Conservation (phyloP, 2,329 filamentous ascomycete species). For the Aspergillus chevalieri region DNA sequence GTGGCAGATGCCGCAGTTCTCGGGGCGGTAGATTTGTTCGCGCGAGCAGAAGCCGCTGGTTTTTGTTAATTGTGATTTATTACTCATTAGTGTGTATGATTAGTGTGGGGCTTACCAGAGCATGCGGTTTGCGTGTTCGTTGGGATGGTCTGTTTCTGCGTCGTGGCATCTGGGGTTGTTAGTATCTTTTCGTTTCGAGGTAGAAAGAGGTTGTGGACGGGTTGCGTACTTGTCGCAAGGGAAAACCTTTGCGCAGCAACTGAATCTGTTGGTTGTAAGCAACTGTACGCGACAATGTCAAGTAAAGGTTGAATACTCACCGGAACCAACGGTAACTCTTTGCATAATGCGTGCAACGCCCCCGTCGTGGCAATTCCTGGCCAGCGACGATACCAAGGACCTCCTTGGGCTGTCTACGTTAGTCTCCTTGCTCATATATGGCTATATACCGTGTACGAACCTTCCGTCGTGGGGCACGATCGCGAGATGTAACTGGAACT, state of each 20-base stretch:
- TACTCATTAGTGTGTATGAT: too few relatives aligned
- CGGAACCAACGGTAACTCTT: conserved; percentile 54
- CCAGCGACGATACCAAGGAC: conserved; percentile 51
- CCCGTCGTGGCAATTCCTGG: conserved; percentile 48
- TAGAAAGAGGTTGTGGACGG: not conserved
- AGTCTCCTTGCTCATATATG: not conserved
- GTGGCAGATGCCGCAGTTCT: conserved; percentile 70
- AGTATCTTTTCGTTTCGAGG: not conserved
- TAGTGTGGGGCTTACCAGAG: conserved; percentile 50
- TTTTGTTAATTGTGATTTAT: not conserved
- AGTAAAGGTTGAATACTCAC: conserved; percentile 21
- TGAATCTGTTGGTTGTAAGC: conserved; percentile 39
- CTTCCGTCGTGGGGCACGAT: conserved; percentile 30
- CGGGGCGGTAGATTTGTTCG: conserved; percentile 72
- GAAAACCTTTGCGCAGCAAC: conserved; percentile 53
- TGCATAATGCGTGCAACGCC: conserved; percentile 49
- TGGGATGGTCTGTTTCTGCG: conserved; percentile 60
- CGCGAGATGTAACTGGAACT: conserved; percentile 21
- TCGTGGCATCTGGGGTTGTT: conserved; percentile 61
- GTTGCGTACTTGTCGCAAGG: conserved; percentile 48
- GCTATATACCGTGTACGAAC: conserved; percentile 18
- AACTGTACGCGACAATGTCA: not conserved
- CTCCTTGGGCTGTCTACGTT: conserved; percentile 38
- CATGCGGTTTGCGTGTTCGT: conserved; percentile 80
- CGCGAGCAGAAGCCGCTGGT: conserved; percentile 63